Conservation (phyloP, 2,329 filamentous ascomycete species). For the Fusarium sp. region DNA sequence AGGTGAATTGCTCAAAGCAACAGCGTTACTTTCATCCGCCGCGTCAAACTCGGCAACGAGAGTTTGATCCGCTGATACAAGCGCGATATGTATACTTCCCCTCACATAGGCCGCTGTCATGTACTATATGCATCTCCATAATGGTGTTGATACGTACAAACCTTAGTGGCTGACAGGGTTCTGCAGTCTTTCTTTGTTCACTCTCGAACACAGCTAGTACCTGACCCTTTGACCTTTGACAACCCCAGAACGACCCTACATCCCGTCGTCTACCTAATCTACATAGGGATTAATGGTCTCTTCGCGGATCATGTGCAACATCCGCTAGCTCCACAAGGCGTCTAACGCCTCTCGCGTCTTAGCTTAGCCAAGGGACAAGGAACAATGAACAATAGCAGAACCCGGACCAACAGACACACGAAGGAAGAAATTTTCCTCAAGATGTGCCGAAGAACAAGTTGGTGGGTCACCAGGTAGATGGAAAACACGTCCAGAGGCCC, state of each 20-base stretch:
- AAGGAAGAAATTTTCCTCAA: conserved; percentile 20
- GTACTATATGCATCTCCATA: background rate
- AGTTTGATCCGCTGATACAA: conserved; percentile 1
- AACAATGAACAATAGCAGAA: conserved; percentile 25
- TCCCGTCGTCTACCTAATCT: conserved; percentile 35
- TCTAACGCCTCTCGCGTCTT: conserved; percentile 42
- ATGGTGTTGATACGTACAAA: conserved; percentile 9
- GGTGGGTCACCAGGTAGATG: conserved; percentile 7
- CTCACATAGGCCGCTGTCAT: background rate
- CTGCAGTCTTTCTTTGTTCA: conserved; percentile 13
- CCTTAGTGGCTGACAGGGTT: conserved; percentile 3
- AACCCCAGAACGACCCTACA: conserved; percentile 25
- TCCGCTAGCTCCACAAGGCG: conserved; percentile 43
- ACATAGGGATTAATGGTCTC: conserved; percentile 38
- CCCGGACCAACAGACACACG: conserved; percentile 34
- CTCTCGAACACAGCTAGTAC: conserved; percentile 8
- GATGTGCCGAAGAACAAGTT: conserved; percentile 34
- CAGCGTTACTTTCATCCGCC: conserved; percentile 11
- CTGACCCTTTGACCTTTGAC: conserved; percentile 25
- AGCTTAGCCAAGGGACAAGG: conserved; percentile 29
- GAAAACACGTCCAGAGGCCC: conserved; percentile 8
- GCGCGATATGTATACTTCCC: conserved; percentile 17
- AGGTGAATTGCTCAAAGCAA: conserved; percentile 5
- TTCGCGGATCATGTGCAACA: conserved; percentile 45
- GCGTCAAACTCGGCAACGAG: conserved; percentile 17